Evolutionary conservation across 176 grass and related monocot genomes (phyloP).

Genomic region (Paspalum notatum): DNA sequence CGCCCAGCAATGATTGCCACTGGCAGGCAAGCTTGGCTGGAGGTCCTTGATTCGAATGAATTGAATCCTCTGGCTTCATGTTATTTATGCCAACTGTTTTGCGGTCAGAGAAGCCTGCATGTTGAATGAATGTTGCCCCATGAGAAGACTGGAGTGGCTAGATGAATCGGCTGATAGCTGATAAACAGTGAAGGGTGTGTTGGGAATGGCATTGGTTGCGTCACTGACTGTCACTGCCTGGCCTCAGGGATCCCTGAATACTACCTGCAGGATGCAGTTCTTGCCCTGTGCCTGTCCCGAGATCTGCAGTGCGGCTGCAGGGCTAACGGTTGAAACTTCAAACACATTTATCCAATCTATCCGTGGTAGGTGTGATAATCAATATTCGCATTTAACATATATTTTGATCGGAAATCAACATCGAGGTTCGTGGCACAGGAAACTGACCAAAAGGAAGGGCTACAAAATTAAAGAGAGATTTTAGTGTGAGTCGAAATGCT

Average conservation of each 20-base stretch:
- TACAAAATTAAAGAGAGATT: neutral
- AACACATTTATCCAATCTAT: constrained; percentile 20
- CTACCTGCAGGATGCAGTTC: constrained; percentile 32
- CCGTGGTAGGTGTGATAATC: neutral
- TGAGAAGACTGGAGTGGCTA: neutral
- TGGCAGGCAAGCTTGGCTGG: constrained; percentile 1
- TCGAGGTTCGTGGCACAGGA: too few species aligned
- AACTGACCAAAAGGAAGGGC: neutral
- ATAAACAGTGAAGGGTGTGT: constrained; percentile 36
- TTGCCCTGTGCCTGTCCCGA: constrained; percentile 31
- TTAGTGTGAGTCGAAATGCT: too few species aligned
- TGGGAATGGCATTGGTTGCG: constrained; percentile 24
- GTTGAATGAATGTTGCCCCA: constrained; percentile 15
- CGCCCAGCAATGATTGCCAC: constrained; percentile 37
- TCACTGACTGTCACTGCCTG: constrained; percentile 9
- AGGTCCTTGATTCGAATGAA: constrained; percentile 31
- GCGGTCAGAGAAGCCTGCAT: constrained; percentile 27
- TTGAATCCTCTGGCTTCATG: constrained; percentile 46
- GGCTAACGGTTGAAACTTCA: neutral
- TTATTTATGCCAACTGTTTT: constrained; percentile 42
- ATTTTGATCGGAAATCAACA: neutral
- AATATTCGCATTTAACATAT: neutral
- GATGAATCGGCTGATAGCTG: neutral
- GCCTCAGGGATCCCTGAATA: constrained; percentile 20
- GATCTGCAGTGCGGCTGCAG: constrained; percentile 21